These are phyloP conservation scores for Populus ilicifolia DNA, from an alignment of 345 rosid genomes.

Conservation along the genomic window DNA sequence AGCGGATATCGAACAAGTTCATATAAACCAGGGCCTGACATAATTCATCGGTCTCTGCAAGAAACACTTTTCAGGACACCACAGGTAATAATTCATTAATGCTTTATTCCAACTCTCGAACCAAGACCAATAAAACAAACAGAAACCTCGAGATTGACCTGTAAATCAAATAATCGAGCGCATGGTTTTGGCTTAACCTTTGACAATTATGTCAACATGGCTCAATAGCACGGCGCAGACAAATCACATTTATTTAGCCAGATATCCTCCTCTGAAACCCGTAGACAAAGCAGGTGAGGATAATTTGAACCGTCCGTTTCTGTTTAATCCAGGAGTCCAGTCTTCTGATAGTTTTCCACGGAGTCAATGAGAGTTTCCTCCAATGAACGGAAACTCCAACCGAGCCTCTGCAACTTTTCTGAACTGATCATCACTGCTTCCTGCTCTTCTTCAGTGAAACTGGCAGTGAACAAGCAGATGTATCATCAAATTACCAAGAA, in stretches of 20 bases:
- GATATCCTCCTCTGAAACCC: neutral
- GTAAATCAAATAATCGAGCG: no score
- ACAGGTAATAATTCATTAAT: no score
- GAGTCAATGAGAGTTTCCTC: conserved; percentile 37
- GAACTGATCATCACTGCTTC: conserved; percentile 10
- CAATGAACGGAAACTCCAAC: conserved; percentile 31
- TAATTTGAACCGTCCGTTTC: neutral
- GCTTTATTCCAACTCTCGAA: no score
- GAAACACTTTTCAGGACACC: no score
- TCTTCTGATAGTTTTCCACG: conserved; percentile 22
- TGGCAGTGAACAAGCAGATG: neutral
- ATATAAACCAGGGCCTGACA: no score
- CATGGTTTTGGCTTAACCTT: no score
- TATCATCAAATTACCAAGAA: neutral
- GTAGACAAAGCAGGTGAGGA: no score
- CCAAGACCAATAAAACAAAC: no score
- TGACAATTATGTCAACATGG: neutral
- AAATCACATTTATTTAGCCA: neutral
- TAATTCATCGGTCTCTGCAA: no score
- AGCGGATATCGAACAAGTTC: no score
- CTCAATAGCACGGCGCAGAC: neutral
- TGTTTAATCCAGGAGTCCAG: conserved; percentile 15
- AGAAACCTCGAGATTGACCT: no score
- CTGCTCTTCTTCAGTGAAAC: conserved; percentile 12
- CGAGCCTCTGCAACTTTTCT: conserved; percentile 26